Base-by-base conservation (phyloP, 352 stramenopile species). In the Phytophthora sp. region DNA sequence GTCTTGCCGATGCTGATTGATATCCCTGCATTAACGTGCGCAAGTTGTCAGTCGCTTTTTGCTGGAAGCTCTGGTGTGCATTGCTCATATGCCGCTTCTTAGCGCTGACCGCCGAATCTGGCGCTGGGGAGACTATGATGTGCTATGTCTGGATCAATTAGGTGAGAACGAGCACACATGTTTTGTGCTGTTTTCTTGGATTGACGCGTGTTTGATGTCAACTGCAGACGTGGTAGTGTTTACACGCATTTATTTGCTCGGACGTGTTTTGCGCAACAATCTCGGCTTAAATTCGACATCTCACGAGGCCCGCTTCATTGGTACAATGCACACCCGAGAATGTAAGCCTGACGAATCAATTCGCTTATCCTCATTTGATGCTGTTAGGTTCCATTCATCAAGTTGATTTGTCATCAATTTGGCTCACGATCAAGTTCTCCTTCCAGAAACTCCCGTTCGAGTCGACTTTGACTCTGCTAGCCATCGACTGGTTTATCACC, bases 371-470 rank as follows among this genome's bases (percentile, higher is more conserved):
- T n/a, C n/a, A n/a, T n/a, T n/a, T n/a, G n/a, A n/a, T n/a, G n/a
- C n/a, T n/a, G n/a, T n/a, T n/a, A 82, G 72, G 73, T 11, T 74
- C 74, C 15, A 79, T 88, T 57, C 75, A 88, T 26, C 74, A 72
- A 21, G 68, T 87, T n/a, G 61, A 88, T 53, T 58, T 84, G n/a
- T 73, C 70, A 17, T 84, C 74, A 1, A 74, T 85, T 28, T 88
- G 79, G 79, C 84, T 88, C 58, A 76, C 77, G 11, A 46, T 73
- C 65, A 88, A 88, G 74, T 87, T 72, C 57, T 63, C 70, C 27
- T 85, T 88, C 58, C 74, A 84, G 42, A 74, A 77, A 28, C 68
- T 68, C 35, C 79, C 79, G 17, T 67, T 87, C 27, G 54, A 73
- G 37, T 79, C 66, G 38, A 76, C 77, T 0, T 59, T 67, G 18